Percentiles rank a stretch among this genome's conserved stretches.
Conservation (phyloP, 305 asterid genomes). For the Fraxinus sp. region DNA sequence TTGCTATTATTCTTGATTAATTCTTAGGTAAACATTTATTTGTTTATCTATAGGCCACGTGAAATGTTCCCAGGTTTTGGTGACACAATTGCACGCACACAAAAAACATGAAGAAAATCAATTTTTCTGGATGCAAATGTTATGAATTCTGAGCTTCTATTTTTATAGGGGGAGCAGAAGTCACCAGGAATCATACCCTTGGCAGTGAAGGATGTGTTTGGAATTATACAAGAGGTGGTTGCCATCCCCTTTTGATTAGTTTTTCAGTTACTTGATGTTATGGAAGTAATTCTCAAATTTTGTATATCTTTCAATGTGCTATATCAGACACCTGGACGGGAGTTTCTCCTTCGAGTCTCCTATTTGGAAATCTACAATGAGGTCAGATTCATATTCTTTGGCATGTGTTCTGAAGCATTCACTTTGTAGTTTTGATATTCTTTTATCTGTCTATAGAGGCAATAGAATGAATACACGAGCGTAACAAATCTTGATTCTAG, state of each 20-base stretch:
- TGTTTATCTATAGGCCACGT: background rate
- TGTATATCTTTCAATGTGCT: conserved; percentile 24
- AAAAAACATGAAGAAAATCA: conserved; percentile 10
- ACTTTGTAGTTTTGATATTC: background rate
- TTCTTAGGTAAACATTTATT: background rate
- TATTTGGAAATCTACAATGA: conserved; percentile 83
- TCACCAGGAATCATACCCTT: conserved; percentile 85
- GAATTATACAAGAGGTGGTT: conserved; percentile 78
- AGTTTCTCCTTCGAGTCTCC: conserved; percentile 83
- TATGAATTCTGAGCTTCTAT: conserved; percentile 13
- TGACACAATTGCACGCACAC: background rate
- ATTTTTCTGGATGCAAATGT: background rate
- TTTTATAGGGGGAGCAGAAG: conserved; percentile 79
- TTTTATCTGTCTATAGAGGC: background rate
- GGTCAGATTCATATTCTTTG: conserved; percentile 44
- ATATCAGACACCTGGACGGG: conserved; percentile 73
- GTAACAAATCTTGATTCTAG: background rate
- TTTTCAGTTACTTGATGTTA: conserved; percentile 8
- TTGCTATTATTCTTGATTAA: background rate
- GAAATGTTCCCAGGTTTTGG: background rate
- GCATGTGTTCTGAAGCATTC: conserved; percentile 2
- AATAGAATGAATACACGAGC: background rate
- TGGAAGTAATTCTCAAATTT: conserved; percentile 10
- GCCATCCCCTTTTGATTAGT: conserved; percentile 16
- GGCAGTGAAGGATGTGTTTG: conserved; percentile 81